Percentiles rank a stretch among this genome's conserved stretches.
Conservation (phyloP, 2,329 filamentous ascomycete genomes). For the Passalora sequoiae region DNA sequence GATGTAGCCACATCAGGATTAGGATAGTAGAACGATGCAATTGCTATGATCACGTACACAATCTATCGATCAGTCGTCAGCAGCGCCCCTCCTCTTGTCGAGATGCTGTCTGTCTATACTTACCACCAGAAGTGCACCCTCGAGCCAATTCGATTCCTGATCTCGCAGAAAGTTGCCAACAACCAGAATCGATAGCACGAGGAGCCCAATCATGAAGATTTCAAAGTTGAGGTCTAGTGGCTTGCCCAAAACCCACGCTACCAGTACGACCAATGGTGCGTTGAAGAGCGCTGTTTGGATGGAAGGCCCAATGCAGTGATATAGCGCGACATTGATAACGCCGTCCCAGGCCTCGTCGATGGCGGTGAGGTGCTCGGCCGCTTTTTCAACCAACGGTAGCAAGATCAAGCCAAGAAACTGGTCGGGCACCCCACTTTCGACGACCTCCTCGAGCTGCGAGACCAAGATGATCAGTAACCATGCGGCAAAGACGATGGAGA, state of each 20-base stretch:
- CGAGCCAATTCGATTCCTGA: conserved; percentile 83
- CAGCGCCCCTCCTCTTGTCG: background rate
- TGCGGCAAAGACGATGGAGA: conserved; percentile 64
- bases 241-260: conserved; percentile 67
- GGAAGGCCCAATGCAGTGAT: conserved; percentile 78
- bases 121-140: conserved; percentile 69
- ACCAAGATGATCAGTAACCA: conserved; percentile 73
- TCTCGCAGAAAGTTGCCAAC: conserved; percentile 73
- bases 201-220: conserved; percentile 76
- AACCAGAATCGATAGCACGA: conserved; percentile 71
- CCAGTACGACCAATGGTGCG: conserved; percentile 73
- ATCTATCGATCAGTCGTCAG: conserved; percentile 34
- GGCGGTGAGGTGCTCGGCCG: conserved; percentile 76
- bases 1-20: conserved; percentile 37
- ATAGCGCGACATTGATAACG: conserved; percentile 70
- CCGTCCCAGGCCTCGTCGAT: conserved; percentile 79
- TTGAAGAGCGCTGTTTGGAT: conserved; percentile 88
- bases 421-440: conserved; percentile 47
- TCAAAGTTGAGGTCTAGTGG: conserved; percentile 78
- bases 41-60: conserved; percentile 59
- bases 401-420: conserved; percentile 67
- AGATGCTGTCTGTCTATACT: no score
- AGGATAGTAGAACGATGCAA: conserved; percentile 59
- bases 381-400: conserved; percentile 76
- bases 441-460: conserved; percentile 60